Evolutionary conservation across 1,284 basidiomycete species (phyloP), one percentile per base, ranked within the genome.

Genomic region (Schizopora paradoxa): DNA sequence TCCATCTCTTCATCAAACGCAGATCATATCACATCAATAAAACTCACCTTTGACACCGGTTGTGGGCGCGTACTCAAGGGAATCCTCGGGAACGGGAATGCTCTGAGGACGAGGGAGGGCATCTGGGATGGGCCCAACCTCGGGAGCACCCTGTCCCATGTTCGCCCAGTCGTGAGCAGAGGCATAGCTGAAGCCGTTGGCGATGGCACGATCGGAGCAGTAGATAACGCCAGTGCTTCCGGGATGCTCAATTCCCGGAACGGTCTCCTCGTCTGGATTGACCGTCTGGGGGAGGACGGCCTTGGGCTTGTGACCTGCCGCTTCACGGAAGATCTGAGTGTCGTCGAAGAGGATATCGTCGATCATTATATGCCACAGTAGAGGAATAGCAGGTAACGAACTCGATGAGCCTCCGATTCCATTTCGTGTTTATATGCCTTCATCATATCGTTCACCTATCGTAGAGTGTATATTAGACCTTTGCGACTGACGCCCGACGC

Each of bases 1-100:
- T n/a, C n/a, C n/a, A n/a, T n/a, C n/a, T n/a, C n/a, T n/a, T n/a
- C n/a, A n/a, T n/a, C n/a, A n/a, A n/a, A n/a, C n/a, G n/a, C n/a
- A n/a, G n/a, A n/a, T n/a, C n/a, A 28, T 28, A 14, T 16, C 40
- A 45, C 21, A 18, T 28, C 56, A 57, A 48, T 57, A 46, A 4
- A 51, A 51, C 61, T 14, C 55, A 85, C 85, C 77, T 72, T 86
- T 91, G 37, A 93, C 83, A 42, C 93, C 93, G 1, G 91, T 90
- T 2, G 92, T 95, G 0, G 94, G 92, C 1, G 90, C 93, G 58
- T 96, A 96, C 65, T 95, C 91, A 58, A 93, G 73, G 31, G 89
- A 85, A 60, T 90, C 87, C 18, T 77, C 59, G 21, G 82, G 79
- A 40, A 86, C 59, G 25, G 73, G 65, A 47, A 95, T 74, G 39